Evolutionary conservation across 129 eudicot genomes (phyloP), one percentile per base, ranked within the genome.

Genomic region (Flaveria robusta): DNA sequence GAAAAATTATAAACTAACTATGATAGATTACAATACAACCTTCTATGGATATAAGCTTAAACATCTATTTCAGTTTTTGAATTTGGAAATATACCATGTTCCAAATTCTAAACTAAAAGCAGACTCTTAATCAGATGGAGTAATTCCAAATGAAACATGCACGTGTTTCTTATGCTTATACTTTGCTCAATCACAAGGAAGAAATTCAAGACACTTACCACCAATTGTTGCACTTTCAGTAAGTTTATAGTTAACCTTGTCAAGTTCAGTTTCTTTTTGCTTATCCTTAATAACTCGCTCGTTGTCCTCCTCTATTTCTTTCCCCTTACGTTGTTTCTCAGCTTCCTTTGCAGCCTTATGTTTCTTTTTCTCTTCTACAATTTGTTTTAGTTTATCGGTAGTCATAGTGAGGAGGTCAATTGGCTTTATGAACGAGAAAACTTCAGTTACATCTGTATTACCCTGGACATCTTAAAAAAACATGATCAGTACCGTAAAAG

Each of bases 341-440:
- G 22, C 45, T 60, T 84, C 85, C 43, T 42, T 60, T 31, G 71
- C 76, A 52, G 75, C 80, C 79, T 81, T 73, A 29, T 71, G 50
- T 69, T 14, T 58, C 54, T 37, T 84, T 50, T 69, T 75, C 73
- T 86, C 88, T 29, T 63, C 78, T 51, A 88, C 66, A 9, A 76
- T 73, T 52, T 54, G 79, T 74, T 66, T 83, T 78, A 86, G 75
- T 77, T 83, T 87, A 67, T 70, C 7, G 2, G 81, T 83, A 81
- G 88, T 84, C 80, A 84, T 88, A 18, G 88, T 91, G 10, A 88
- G 79, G 76, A 91, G 90, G 69, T 91, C 95, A 76, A 85, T 52
- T 75, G 90, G 88, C 67, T 64, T 80, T 37, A 88, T 70, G 47
- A 81, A 78, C 23, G 75, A 68, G 68, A 88, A 91, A 75, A 86